Evolutionary conservation across 1,284 basidiomycete genomes (phyloP), one percentile per base, ranked within the genome.

Genomic region (Ganoderma lucidum): DNA sequence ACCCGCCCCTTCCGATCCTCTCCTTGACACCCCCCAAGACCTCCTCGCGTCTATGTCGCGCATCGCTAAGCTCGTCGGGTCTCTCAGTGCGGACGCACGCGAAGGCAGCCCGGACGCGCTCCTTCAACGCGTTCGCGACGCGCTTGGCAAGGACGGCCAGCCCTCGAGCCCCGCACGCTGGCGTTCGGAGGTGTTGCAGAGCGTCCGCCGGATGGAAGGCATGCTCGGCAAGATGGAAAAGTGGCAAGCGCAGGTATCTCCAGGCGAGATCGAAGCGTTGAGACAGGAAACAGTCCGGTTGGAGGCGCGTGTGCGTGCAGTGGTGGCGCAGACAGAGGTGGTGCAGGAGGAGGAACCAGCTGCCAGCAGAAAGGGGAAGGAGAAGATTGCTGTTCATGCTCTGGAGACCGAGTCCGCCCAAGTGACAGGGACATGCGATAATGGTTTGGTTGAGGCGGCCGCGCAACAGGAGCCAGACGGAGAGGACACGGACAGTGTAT

Each of bases 181-280:
- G 72, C 70, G 67, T 19, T 66, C 68, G 28, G 70, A 71, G 10
- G 70, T 73, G 42, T 56, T 73, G 48, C 70, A 71, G 58, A 70
- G 70, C 65, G 66, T 73, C 37, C 62, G 67, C 1, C 69, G 72
- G 59, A 70, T 73, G 72, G 70, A 73, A 60, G 56, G 41, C 53
- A 69, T 71, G 69, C 70, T 71, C 2, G 67, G 67, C 19, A 65
- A 64, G 61, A 73, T 73, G 70, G 70, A 70, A 65, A 70, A 67
- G 61, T 70, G 69, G 72, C 70, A 73, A 41, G 58, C 59, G 6
- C 66, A 69, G 59, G 68, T 73, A 15, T 62, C 66, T 6, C 68
- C 67, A 0, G 63, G 63, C 1, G 70, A 73, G 61, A 70, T 73
- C 53, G 72, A 73, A 45, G 70, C 70, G 8, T 19, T 74, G 30